phyloP scores from a whole-genome alignment of 352 stramenopile species.

The Phytophthora fragariae region DNA sequence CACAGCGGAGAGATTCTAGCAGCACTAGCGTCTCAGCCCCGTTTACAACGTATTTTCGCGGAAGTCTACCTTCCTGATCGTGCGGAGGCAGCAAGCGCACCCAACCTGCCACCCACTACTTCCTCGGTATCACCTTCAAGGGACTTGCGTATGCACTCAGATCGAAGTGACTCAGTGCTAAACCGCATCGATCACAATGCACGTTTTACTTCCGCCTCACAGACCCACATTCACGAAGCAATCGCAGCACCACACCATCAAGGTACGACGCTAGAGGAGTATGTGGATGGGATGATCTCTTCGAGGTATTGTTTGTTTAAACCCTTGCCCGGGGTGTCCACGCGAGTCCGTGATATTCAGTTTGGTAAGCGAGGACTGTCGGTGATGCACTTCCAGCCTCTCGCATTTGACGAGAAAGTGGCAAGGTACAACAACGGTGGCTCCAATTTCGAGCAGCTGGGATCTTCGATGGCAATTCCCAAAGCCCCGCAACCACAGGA shows the following conservation, averaged over 20 bases:
- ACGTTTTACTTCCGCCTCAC: not conserved
- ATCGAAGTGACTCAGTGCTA: not conserved
- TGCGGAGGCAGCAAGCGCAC: not conserved
- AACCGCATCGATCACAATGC: not conserved
- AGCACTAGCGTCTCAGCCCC: not conserved
- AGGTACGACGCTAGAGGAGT: conserved; percentile 1
- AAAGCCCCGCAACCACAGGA: not conserved
- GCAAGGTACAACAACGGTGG: not conserved
- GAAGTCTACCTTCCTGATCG: not conserved
- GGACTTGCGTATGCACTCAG: not conserved
- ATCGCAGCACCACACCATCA: conserved; percentile 4
- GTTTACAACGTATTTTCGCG: conserved; percentile 1
- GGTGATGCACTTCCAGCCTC: too few species aligned
- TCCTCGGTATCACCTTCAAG: not conserved
- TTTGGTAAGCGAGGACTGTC: too few species aligned
- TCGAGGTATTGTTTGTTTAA: conserved; percentile 2
- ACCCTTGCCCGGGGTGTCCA: too few species aligned
- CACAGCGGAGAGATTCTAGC: conserved; percentile 2
- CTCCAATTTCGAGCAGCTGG: not conserved
- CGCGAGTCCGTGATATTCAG: too few species aligned
- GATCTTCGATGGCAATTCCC: not conserved
- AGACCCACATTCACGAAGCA: not conserved
- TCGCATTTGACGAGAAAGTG: not conserved
- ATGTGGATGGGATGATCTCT: conserved; percentile 7
- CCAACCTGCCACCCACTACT: not conserved